phyloP scores from a whole-genome alignment of 2,329 filamentous ascomycete species.

The Penicillium sp. region DNA sequence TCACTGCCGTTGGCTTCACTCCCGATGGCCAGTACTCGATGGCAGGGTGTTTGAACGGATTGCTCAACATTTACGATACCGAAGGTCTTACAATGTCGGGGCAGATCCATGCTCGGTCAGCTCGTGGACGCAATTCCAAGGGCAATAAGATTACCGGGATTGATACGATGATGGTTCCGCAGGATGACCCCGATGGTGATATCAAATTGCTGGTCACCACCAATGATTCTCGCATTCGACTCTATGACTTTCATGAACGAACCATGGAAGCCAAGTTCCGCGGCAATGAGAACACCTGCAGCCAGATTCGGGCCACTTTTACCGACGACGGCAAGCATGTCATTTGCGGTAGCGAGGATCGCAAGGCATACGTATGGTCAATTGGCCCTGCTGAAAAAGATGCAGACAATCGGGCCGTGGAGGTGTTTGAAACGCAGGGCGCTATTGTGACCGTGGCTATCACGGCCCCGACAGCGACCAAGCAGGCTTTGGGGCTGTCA shows the following conservation, averaged over 20 bases:
- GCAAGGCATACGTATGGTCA: conserved; percentile 86
- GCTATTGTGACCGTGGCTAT: conserved; percentile 85
- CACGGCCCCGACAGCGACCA: conserved; percentile 74
- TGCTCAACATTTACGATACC: conserved; percentile 88
- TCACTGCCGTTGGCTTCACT: conserved; percentile 89
- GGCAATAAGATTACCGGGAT: conserved; percentile 98
- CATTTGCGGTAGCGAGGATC: conserved; percentile 89
- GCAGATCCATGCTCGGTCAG: conserved; percentile 89
- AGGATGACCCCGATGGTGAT: conserved; percentile 57
- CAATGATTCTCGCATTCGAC: conserved; percentile 85
- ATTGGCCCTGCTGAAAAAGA: conserved; percentile 59
- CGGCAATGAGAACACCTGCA: conserved; percentile 83
- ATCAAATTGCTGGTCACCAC: conserved; percentile 85
- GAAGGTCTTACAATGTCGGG: conserved; percentile 78
- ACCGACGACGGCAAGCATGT: conserved; percentile 82
- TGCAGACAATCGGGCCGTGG: conserved; percentile 74
- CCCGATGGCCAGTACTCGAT: conserved; percentile 88
- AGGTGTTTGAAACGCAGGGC: conserved; percentile 86
- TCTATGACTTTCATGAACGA: conserved; percentile 85
- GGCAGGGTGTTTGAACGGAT: conserved; percentile 76
- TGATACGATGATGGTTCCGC: conserved; percentile 62
- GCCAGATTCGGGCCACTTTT: conserved; percentile 84
- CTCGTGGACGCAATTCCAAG: conserved; percentile 86
- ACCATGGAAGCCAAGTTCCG: conserved; percentile 83
- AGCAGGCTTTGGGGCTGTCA: conserved; percentile 71